These are phyloP conservation scores for Chiua virens DNA, from an alignment of 768 basidiomycete genomes.

Conservation along the genomic window DNA sequence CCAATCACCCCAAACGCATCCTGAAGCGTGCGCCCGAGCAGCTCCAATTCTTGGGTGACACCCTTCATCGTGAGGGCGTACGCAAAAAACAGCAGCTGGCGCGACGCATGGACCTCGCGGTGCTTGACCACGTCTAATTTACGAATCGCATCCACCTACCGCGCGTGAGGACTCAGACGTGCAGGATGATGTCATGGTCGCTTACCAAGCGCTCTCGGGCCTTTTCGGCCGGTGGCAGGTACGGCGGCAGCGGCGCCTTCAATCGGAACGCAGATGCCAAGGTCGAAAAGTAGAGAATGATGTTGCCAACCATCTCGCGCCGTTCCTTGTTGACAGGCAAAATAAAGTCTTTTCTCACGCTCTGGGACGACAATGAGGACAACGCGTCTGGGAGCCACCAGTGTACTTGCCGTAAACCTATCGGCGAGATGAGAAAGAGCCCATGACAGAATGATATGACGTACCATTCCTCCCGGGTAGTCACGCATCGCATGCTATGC, in stretches of 20 bases:
- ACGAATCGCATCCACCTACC: slow-evolving; percentile 78
- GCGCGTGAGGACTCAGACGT: not conserved
- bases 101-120: slow-evolving; percentile 75
- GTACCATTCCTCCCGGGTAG: slow-evolving; percentile 91
- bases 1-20: slow-evolving; percentile 93
- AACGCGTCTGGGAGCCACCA: not conserved
- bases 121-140: slow-evolving; percentile 85
- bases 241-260: slow-evolving; percentile 94
- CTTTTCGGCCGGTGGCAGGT: slow-evolving; percentile 90
- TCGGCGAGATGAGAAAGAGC: slow-evolving; percentile 1
- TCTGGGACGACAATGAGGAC: slow-evolving; percentile 41
- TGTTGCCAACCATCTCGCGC: slow-evolving; percentile 93
- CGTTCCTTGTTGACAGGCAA: slow-evolving; percentile 87
- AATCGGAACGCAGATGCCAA: slow-evolving; percentile 77
- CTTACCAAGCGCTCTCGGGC: slow-evolving; percentile 76
- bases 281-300: slow-evolving; percentile 85
- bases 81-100: slow-evolving; percentile 89
- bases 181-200: slow-evolving; percentile 1
- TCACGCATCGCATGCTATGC: slow-evolving; percentile 97
- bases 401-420: slow-evolving; percentile 68
- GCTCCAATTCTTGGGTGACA: slow-evolving; percentile 86
- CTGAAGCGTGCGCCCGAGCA: slow-evolving; percentile 77
- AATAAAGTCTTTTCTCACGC: slow-evolving; percentile 83
- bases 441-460: slow-evolving; percentile 17
- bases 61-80: slow-evolving; percentile 95